These are phyloP conservation scores for Amanita muscaria DNA, from an alignment of 768 basidiomycete genomes.

Conservation along the genomic window DNA sequence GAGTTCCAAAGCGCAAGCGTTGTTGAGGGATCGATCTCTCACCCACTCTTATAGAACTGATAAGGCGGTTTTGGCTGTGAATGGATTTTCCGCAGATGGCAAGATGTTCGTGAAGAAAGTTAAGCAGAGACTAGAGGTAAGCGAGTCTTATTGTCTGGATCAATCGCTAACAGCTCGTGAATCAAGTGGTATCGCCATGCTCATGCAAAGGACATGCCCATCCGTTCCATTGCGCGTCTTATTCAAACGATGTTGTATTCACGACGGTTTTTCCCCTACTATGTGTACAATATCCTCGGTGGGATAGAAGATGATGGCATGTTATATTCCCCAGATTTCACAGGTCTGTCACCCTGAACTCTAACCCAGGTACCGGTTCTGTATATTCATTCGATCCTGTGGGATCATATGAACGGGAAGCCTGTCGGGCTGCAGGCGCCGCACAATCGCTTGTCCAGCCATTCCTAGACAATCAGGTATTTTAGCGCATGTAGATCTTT, in stretches of 20 bases:
- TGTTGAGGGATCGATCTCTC: slow-evolving; percentile 8
- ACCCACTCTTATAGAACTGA: slow-evolving; percentile 54
- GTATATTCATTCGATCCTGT: slow-evolving; percentile 99
- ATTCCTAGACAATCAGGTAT: slow-evolving; percentile 96
- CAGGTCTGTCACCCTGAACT: slow-evolving; percentile 9
- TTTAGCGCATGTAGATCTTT: too few relatives aligned
- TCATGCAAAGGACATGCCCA: slow-evolving; percentile 95
- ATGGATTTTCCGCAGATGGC: slow-evolving; percentile 96
- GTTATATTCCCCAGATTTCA: slow-evolving; percentile 23
- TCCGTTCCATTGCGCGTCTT: slow-evolving; percentile 92
- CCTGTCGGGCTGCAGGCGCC: slow-evolving; percentile 92
- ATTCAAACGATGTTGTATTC: slow-evolving; percentile 98
- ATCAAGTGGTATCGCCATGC: slow-evolving; percentile 94
- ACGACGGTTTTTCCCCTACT: slow-evolving; percentile 96
- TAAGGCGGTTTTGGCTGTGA: slow-evolving; percentile 88
- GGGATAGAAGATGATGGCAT: slow-evolving; percentile 94
- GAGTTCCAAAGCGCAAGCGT: slow-evolving; percentile 22
- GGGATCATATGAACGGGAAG: slow-evolving; percentile 95
- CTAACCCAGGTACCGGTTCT: slow-evolving; percentile 74
- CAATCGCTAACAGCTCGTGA: slow-evolving; percentile 2
- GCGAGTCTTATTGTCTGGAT: slow-evolving; percentile 5
- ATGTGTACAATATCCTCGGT: slow-evolving; percentile 93
- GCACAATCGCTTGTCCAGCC: slow-evolving; percentile 94
- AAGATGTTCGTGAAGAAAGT: slow-evolving; percentile 97
- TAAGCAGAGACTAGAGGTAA: slow-evolving; percentile 88